Base-by-base conservation (phyloP, 2,329 filamentous ascomycete genomes). In the Beauveria australis region DNA sequence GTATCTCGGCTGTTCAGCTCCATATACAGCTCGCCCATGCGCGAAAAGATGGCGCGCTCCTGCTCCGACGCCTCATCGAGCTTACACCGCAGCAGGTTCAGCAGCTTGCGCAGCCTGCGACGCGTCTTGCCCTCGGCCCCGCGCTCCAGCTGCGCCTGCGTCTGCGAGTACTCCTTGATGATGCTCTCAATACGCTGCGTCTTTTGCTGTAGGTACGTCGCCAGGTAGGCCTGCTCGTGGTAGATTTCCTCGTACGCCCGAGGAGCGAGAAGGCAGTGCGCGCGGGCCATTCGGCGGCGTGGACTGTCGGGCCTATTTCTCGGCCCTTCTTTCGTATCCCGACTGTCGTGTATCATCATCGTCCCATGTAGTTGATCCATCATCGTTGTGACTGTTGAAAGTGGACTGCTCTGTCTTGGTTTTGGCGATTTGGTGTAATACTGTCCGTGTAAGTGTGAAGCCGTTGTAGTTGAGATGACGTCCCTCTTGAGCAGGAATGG, bases 11-110 rank as follows among this genome's bases (percentile, higher is more conserved):
- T 76, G 64, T 77, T 75, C 16, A 80, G 75, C 67, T 84, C 80
- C 18, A 78, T 68, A 40, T 76, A 73, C 16, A 85, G 64, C 61
- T 84, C 80, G 14, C 75, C 71, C n/a, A 85, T 70, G 3, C 80
- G 72, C 18, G 71, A 61, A 44, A 79, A 67, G 7, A 82, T 75
- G 18, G 71, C 64, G 58, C 71, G 75, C 65, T 84, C 77, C 65
- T 83, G 78, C 57, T 75, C 72, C 3, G 76, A 75, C 0, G 73
- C 76, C 48, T 78, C 72, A n/a, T 70, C 66, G 37, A 84, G 74
- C 61, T 75, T 76, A 55, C 70, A 70, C 52, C 69, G 75, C 12
- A 83, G 62, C 59, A 76, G 71, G 2, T 70, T 68, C 5, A 78
- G 66, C 44, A 78, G 71, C 62, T 80, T 82, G 40, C 72, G 73